These are phyloP conservation scores for Helianthus tuberosus DNA, from an alignment of 129 eudicot species.

Conservation along the genomic window DNA sequence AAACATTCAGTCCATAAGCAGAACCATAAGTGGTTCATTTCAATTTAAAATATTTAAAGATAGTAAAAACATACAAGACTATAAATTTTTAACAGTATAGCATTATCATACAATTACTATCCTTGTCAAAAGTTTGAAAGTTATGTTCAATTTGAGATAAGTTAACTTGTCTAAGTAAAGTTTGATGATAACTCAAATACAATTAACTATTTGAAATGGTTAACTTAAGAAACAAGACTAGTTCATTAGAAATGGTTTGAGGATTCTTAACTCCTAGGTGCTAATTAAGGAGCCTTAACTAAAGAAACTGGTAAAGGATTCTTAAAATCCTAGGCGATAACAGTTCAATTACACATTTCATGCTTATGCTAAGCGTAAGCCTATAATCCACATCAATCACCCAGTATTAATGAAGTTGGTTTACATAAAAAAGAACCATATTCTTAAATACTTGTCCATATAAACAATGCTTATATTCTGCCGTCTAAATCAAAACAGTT, in stretches of 20 bases:
- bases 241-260: background rate
- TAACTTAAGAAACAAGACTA: background rate
- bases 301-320: background rate
- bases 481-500: background rate
- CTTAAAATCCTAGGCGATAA: background rate
- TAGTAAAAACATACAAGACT: background rate
- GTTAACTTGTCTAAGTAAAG: background rate
- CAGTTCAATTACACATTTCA: background rate
- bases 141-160: background rate
- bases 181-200: background rate
- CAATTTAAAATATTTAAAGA: background rate
- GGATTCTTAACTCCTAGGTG: background rate
- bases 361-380: background rate
- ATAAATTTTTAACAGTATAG: background rate
- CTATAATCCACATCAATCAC: background rate
- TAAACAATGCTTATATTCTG: background rate
- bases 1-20: background rate
- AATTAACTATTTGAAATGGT: background rate
- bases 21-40: conserved; percentile 11
- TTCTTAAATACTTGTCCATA: background rate
- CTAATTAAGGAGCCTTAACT: conserved; percentile 7
- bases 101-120: background rate
- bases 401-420: conserved; percentile 4
- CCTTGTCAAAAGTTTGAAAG: background rate
- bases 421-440: background rate